These are phyloP conservation scores for Skeletonema tropicum DNA, from an alignment of 108 stramenopile genomes.

Conservation along the genomic window DNA sequence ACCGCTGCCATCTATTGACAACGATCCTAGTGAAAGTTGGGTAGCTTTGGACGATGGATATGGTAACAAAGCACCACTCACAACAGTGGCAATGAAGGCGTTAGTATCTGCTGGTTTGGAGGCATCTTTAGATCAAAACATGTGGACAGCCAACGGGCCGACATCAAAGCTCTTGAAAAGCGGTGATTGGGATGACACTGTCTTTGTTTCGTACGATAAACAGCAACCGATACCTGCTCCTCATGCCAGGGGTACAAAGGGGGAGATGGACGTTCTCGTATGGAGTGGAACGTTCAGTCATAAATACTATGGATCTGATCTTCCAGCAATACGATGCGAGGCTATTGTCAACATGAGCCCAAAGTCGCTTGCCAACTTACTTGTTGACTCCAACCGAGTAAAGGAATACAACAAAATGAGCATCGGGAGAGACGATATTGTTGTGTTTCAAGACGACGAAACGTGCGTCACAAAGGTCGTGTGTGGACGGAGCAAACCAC, in stretches of 20 bases:
- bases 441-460: constrained; percentile 56
- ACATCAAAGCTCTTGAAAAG: constrained; percentile 50
- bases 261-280: constrained; percentile 53
- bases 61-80: constrained; percentile 66
- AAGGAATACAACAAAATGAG: constrained; percentile 90
- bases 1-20: constrained; percentile 58
- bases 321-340: constrained; percentile 76
- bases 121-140: constrained; percentile 47
- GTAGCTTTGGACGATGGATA: constrained; percentile 67
- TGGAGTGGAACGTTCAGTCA: constrained; percentile 73
- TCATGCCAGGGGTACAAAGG: constrained; percentile 40
- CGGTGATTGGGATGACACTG: constrained; percentile 26
- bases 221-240: constrained; percentile 8
- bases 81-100: constrained; percentile 58
- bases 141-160: constrained; percentile 62
- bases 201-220: constrained; percentile 25
- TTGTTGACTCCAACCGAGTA: constrained; percentile 78
- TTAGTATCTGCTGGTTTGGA: constrained; percentile 56
- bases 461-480: constrained; percentile 68
- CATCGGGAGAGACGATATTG: constrained; percentile 69
- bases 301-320: constrained; percentile 69
- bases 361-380: constrained; percentile 53
- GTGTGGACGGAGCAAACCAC: constrained; percentile 62
- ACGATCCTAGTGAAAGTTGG: constrained; percentile 73
- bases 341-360: constrained; percentile 71